Evolutionary conservation across 352 stramenopile genomes (phyloP).

Genomic region (Globisporangium cystogenes): DNA sequence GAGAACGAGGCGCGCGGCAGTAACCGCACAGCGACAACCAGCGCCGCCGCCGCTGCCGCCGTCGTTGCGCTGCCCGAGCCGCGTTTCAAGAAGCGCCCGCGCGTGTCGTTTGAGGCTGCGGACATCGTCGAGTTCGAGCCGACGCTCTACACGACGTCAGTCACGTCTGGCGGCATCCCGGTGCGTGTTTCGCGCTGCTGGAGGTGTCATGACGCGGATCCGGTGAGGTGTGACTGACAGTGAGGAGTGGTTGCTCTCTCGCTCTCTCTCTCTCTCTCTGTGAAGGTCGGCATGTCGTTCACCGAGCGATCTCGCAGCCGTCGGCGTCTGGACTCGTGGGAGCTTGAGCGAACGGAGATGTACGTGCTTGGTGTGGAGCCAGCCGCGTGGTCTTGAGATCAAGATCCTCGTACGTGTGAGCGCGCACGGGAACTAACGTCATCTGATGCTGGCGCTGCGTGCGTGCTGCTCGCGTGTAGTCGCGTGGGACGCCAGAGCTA

Average conservation of each 20-base stretch:
- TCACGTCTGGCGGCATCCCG: conserved; percentile 74
- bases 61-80: conserved; percentile 16
- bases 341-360: conserved; percentile 62
- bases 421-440: neutral
- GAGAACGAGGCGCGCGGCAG: conserved; percentile 12
- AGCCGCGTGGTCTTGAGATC: neutral
- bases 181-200: conserved; percentile 6
- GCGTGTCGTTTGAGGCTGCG: conserved; percentile 69
- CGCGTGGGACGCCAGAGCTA: conserved; percentile 76
- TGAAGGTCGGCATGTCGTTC: conserved; percentile 60
- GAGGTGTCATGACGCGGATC: neutral
- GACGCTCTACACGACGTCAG: conserved; percentile 72
- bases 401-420: neutral
- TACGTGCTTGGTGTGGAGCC: conserved; percentile 22
- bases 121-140: conserved; percentile 87
- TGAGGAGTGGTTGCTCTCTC: neutral
- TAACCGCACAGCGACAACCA: neutral
- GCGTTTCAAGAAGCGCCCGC: conserved; percentile 54
- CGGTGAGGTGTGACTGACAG: neutral
- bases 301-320: conserved; percentile 70
- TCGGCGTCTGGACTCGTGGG: conserved; percentile 74
- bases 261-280: neutral
- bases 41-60: neutral
- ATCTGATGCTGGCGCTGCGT: neutral
- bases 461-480: conserved; percentile 12